Conservation (phyloP, 345 rosid genomes). For the Limnanthes douglasii region DNA sequence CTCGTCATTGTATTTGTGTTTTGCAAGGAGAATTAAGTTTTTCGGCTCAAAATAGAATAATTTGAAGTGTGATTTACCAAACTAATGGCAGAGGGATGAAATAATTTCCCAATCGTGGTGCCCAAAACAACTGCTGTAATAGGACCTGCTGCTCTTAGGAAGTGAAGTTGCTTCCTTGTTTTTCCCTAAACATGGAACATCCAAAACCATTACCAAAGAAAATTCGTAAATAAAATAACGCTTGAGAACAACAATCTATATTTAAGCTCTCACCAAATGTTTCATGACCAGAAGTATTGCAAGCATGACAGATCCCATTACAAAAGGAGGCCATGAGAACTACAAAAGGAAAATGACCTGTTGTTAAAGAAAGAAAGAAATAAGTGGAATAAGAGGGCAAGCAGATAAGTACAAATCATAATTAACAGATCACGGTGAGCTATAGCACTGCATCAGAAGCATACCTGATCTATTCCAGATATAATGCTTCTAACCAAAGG, state of each 20-base stretch:
- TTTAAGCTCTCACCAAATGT: constrained; percentile 57
- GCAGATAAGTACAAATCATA: constrained; percentile 7
- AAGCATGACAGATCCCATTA: constrained; percentile 86
- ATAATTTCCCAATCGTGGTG: constrained; percentile 71
- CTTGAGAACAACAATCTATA: constrained; percentile 6
- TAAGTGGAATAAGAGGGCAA: constrained; percentile 19
- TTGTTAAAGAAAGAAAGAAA: constrained; percentile 28
- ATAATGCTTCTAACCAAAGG: constrained; percentile 83
- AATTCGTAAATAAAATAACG: not conserved
- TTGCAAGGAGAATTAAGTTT: not conserved
- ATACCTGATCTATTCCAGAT: constrained; percentile 75
- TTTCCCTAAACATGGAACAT: constrained; percentile 56
- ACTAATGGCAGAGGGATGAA: constrained; percentile 65
- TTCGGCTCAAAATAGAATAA: not conserved
- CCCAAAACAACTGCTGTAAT: constrained; percentile 82
- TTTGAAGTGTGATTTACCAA: no score
- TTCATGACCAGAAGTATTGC: constrained; percentile 74
- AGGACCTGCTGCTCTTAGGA: constrained; percentile 87
- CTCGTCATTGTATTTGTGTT: no score
- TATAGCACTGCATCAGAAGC: constrained; percentile 5
- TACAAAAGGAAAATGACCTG: constrained; percentile 61
- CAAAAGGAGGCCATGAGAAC: constrained; percentile 99
- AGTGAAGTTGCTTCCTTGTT: constrained; percentile 66
- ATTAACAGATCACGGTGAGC: not conserved
- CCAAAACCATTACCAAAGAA: constrained; percentile 9